Percentiles rank a stretch among this genome's conserved stretches.
Conservation (phyloP, 78 protist genomes). For the Speleostelium caveatum region DNA sequence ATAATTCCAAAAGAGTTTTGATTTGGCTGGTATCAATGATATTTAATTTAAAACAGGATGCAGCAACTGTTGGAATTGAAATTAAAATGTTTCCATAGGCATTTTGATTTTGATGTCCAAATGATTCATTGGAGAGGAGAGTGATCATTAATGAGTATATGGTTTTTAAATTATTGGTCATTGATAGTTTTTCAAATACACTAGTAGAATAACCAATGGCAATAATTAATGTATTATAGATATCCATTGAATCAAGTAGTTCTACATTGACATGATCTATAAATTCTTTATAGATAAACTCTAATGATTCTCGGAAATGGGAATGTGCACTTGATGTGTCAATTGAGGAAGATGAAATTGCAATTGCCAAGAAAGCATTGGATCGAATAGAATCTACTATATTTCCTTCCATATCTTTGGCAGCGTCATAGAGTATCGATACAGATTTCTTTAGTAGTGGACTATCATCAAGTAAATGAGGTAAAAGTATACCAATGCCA, state of each 20-base stretch:
- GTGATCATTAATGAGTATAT: not conserved
- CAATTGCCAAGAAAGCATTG: not conserved
- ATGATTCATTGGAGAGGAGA: not conserved
- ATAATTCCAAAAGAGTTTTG: not conserved
- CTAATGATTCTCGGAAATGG: not conserved
- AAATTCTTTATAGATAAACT: not conserved
- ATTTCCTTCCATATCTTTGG: not conserved
- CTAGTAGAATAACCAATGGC: conserved; percentile 8
- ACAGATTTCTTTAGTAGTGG: conserved; percentile 7
- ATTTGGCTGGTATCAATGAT: not conserved
- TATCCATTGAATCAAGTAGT: not conserved
- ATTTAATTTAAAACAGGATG: conserved; percentile 25
- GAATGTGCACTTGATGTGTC: not conserved
- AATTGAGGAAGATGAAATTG: not conserved
- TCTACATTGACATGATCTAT: not conserved
- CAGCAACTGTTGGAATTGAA: not conserved
- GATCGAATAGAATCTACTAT: not conserved
- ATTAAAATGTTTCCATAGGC: not conserved
- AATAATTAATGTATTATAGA: not conserved
- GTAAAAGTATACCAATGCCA: conserved; percentile 13
- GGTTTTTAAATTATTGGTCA: not conserved
- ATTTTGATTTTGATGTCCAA: not conserved
- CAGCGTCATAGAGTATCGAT: not conserved
- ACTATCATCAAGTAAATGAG: conserved; percentile 29
- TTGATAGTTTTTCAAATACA: conserved; percentile 10